These are phyloP conservation scores for Avena insularis DNA, from an alignment of 176 grass and related monocot genomes.

Conservation along the genomic window DNA sequence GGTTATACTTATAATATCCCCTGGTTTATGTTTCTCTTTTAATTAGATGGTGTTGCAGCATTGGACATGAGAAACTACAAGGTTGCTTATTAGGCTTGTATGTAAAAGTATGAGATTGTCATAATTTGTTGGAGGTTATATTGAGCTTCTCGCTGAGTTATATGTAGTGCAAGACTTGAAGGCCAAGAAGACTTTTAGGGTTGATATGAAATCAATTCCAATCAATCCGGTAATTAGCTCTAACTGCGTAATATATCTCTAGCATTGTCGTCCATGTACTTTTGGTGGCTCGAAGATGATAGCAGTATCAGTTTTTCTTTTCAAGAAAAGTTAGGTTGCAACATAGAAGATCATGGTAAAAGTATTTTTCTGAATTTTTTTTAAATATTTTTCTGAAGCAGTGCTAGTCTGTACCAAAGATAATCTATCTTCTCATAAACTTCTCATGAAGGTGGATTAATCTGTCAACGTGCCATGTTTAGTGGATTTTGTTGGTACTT, in stretches of 20 bases:
- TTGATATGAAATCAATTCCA: no score
- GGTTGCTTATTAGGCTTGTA: background rate
- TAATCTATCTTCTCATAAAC: background rate
- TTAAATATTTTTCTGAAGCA: no score
- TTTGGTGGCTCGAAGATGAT: background rate
- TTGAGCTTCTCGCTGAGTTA: no score
- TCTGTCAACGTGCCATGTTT: conserved; percentile 13
- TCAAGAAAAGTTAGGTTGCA: background rate
- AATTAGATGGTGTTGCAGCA: background rate
- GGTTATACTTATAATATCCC: background rate
- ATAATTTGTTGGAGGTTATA: no score
- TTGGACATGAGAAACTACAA: background rate
- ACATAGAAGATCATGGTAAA: background rate
- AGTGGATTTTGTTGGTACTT: background rate
- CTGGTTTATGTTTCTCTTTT: background rate
- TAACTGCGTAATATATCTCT: no score
- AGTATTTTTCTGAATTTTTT: no score
- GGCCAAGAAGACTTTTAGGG: no score
- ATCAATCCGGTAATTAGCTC: no score
- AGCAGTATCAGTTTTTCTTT: background rate
- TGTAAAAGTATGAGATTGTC: no score
- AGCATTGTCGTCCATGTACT: background rate
- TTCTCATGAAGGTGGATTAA: background rate
- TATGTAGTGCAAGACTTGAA: no score
- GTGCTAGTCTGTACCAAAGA: background rate